Base-by-base conservation (phyloP, 768 basidiomycete species). In the Exsudoporus frostii region DNA sequence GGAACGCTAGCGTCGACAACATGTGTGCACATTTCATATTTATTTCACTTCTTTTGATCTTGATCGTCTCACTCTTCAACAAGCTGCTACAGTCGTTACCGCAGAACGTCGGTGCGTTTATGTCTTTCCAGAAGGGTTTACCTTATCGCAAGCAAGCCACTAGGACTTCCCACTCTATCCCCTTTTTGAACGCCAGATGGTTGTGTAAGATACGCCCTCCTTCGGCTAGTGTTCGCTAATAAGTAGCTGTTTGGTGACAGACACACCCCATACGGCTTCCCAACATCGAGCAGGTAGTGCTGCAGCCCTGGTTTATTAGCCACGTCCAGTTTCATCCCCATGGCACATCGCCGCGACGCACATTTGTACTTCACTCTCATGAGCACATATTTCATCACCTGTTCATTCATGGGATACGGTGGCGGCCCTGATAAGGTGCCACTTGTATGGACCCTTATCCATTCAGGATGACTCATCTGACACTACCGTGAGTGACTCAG, bases 31-130 rank as follows among this genome's bases (percentile, higher is more conserved):
- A 29, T 40, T 42, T 36, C 32, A 29, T 27, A 32, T 40, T n/a
- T 24, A 38, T 42, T 24, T 19, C 15, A n/a, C 38, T 48, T 43
- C 59, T 56, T 50, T 17, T 32, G 42, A 51, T 50, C 24, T 24
- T 37, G 59, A 61, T 50, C 45, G n/a, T 34, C 48, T 9, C 39
- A 17, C 29, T 30, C 36, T 17, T 42, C 19, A 8, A 19, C 48
- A 8, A 25, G 9, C 22, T 32, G 42, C 24, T n/a, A 46, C 41
- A 14, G 25, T 41, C 13, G 27, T 25, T 50, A 27, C 32, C 33
- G 39, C 14, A 43, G 38, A 40, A 41, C 42, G 30, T 37, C 27
- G 7, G 40, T 45, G 17, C 7, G 15, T 44, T 33, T 32, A 30
- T 34, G 15, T 48, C n/a, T n/a, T 41, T 41, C 41, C 30, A 25